Percentiles rank a stretch among this genome's conserved stretches.
Evolutionary conservation across 768 basidiomycete genomes (phyloP).

Genomic region (Pleurotus sapidus): DNA sequence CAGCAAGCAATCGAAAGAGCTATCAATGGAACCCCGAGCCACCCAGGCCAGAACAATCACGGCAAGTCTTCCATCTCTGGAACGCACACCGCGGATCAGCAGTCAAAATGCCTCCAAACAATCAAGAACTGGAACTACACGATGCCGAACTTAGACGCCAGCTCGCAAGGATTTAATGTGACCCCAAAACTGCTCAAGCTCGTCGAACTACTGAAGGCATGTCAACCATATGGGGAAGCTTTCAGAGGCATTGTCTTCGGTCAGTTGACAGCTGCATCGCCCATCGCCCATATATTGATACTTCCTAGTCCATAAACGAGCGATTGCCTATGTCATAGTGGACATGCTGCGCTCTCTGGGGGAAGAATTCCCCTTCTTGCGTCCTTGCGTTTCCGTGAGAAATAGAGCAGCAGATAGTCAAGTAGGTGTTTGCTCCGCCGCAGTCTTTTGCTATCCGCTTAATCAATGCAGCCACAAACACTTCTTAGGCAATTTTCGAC

Average conservation of each 20-base stretch:
- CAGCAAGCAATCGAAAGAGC: constrained; percentile 34
- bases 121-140: constrained; percentile 62
- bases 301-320: constrained; percentile 47
- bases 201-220: constrained; percentile 56
- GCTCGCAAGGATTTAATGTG: constrained; percentile 62
- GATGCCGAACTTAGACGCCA: constrained; percentile 58
- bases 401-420: constrained; percentile 29
- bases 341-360: constrained; percentile 56
- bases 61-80: constrained; percentile 13
- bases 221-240: constrained; percentile 44
- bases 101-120: constrained; percentile 29
- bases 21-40: constrained; percentile 11
- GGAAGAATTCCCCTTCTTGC: constrained; percentile 50
- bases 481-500: constrained; percentile 45
- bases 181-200: constrained; percentile 65
- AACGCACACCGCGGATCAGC: constrained; percentile 6
- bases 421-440: constrained; percentile 16
- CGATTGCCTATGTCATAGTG: constrained; percentile 53
- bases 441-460: background rate
- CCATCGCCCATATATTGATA: constrained; percentile 1
- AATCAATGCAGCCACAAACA: constrained; percentile 34
- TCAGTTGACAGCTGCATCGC: constrained; percentile 24
- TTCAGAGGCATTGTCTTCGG: constrained; percentile 72
- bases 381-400: constrained; percentile 47
- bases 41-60: constrained; percentile 26